Percentiles rank a stretch among this genome's conserved stretches.
These are phyloP conservation scores for Cutaneotrichosporon dermatis DNA, from an alignment of 1,284 basidiomycete genomes.

Conservation along the genomic window DNA sequence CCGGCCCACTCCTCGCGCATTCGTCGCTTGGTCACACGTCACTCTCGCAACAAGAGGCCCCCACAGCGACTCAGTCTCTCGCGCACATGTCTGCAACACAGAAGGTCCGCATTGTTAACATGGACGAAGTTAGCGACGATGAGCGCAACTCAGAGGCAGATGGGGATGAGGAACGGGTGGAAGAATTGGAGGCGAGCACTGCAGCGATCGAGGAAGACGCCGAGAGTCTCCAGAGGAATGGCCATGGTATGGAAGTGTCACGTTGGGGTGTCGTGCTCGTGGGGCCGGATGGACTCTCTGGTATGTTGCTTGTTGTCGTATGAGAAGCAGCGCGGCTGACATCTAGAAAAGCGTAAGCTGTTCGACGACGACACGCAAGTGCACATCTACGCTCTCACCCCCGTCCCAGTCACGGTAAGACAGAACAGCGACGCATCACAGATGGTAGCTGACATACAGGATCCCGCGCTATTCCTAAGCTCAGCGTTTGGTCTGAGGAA, in stretches of 20 bases:
- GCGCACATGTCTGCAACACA: conserved; percentile 29
- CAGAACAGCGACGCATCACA: no score
- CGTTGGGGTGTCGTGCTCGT: conserved; percentile 42
- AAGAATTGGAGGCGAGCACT: conserved; percentile 17
- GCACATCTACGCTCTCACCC: conserved; percentile 40
- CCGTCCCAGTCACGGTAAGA: conserved; percentile 22
- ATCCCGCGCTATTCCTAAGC: conserved; percentile 35
- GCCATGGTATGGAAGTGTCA: conserved; percentile 10
- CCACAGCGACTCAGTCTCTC: conserved; percentile 25
- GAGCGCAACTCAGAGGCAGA: conserved; percentile 39
- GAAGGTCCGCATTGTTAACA: conserved; percentile 40
- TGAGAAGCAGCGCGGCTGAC: background rate
- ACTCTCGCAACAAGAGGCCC: conserved; percentile 1
- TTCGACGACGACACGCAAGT: conserved; percentile 31
- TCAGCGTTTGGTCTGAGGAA: conserved; percentile 24
- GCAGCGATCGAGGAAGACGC: conserved; percentile 15
- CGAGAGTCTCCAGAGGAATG: background rate
- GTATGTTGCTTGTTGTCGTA: conserved; percentile 22
- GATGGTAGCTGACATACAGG: conserved; percentile 24
- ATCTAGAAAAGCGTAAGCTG: conserved; percentile 33
- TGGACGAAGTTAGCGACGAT: conserved; percentile 41
- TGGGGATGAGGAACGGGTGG: conserved; percentile 20
- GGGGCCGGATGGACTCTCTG: conserved; percentile 30
- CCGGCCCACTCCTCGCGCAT: conserved; percentile 31
- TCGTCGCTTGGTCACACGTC: conserved; percentile 27